A percentile compares a stretch with the other conserved stretches of the same genome.
Conservation (phyloP, 352 stramenopile species). For the Elongisporangium senticosum region DNA sequence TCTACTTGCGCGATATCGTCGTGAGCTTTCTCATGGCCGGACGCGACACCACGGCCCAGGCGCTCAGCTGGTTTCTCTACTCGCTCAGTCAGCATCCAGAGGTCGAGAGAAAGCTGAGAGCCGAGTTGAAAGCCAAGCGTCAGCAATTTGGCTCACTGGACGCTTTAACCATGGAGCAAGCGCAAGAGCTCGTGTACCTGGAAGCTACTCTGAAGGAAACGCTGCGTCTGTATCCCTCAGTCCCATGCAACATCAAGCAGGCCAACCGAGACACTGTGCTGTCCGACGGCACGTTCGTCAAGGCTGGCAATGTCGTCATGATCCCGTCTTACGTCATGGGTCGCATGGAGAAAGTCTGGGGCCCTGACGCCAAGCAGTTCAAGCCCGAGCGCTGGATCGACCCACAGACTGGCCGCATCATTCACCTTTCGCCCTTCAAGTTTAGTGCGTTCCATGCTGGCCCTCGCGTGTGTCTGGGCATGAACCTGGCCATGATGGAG, state of each 20-base stretch:
- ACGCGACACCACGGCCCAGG: conserved; percentile 70
- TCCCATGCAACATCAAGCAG: conserved; percentile 36
- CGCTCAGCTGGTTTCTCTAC: conserved; percentile 69
- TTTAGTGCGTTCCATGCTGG: conserved; percentile 73
- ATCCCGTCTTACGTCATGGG: conserved; percentile 52
- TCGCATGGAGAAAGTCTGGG: conserved; percentile 54
- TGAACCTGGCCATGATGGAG: conserved; percentile 55
- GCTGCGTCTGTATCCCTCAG: conserved; percentile 55
- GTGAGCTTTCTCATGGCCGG: conserved; percentile 79
- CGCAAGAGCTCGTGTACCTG: conserved; percentile 30
- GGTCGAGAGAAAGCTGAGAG: conserved; percentile 37
- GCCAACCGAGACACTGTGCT: conserved; percentile 40
- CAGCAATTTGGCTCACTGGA: neutral
- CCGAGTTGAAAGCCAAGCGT: conserved; percentile 33
- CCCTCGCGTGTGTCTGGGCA: conserved; percentile 55
- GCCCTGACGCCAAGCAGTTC: conserved; percentile 45
- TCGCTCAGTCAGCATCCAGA: conserved; percentile 43
- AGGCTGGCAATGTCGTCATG: conserved; percentile 18
- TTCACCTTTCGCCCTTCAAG: conserved; percentile 41
- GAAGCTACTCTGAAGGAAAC: conserved; percentile 56
- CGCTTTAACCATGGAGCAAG: conserved; percentile 20
- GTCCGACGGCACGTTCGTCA: conserved; percentile 59
- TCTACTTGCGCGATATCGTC: conserved; percentile 65
- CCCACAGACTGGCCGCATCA: conserved; percentile 18
- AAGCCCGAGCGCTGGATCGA: conserved; percentile 70